These are phyloP conservation scores for Elongisporangium senticosum DNA, from an alignment of 352 stramenopile species.

Conservation along the genomic window DNA sequence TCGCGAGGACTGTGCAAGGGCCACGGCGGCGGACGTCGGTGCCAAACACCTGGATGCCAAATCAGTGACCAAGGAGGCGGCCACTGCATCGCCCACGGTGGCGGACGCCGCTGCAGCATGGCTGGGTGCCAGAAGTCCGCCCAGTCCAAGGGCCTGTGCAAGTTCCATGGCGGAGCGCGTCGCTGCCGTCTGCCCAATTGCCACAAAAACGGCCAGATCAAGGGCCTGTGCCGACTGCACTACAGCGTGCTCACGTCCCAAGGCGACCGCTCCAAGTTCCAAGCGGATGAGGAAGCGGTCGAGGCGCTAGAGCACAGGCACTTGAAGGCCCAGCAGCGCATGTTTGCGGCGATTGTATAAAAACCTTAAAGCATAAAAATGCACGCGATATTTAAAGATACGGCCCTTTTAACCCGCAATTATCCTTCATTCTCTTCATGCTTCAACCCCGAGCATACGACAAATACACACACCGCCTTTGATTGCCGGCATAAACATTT, in stretches of 20 bases:
- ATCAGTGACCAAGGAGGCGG: conserved; percentile 85
- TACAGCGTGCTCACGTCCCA: conserved; percentile 46
- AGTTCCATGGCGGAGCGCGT: conserved; percentile 74
- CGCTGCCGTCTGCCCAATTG: conserved; percentile 67
- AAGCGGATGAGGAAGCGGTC: not conserved
- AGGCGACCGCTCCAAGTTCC: conserved; percentile 12
- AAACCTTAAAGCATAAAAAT: not conserved
- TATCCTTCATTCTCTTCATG: too few species aligned
- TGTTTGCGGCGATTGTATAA: not conserved
- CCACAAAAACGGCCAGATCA: conserved; percentile 80
- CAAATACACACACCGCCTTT: not conserved
- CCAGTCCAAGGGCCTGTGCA: conserved; percentile 78
- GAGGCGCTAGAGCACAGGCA: conserved; percentile 1
- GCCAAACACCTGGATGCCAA: conserved; percentile 66
- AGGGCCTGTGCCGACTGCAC: conserved; percentile 69
- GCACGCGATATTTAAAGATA: not conserved
- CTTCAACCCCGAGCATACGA: not conserved
- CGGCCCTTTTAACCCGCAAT: not conserved
- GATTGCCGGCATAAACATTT: not conserved
- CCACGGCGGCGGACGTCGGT: conserved; percentile 76
- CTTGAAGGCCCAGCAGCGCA: not conserved
- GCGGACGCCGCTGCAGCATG: conserved; percentile 53
- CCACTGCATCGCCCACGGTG: conserved; percentile 75
- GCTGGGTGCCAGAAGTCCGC: conserved; percentile 76
- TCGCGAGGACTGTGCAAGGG: conserved; percentile 81